A percentile compares a stretch with the other conserved stretches of the same genome.
Conservation (phyloP, 2,329 filamentous ascomycete species). For the Penicillium sp. region DNA sequence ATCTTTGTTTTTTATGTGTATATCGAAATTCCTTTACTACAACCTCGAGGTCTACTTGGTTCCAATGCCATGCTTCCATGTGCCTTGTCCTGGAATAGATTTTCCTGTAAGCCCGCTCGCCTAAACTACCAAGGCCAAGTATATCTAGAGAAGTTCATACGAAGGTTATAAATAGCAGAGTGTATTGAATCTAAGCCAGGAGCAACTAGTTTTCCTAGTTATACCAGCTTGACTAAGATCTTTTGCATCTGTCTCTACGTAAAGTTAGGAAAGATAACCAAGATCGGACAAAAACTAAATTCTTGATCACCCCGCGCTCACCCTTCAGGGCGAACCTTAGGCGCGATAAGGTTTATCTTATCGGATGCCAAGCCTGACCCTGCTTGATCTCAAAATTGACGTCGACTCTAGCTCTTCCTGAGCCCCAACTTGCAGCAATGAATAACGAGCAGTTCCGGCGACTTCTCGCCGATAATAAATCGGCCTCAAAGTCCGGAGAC, state of each 20-base stretch:
- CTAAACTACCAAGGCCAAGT: too few relatives aligned
- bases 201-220: not conserved
- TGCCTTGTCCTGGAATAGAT: not conserved
- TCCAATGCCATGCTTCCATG: not conserved
- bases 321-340: slow-evolving; percentile 5
- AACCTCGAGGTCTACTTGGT: not conserved
- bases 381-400: slow-evolving; percentile 24
- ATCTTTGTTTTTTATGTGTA: slow-evolving; percentile 9
- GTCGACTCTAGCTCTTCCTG: slow-evolving; percentile 13
- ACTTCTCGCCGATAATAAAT: slow-evolving; percentile 67
- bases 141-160: too few relatives aligned
- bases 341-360: slow-evolving; percentile 19
- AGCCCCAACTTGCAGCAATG: slow-evolving; percentile 61
- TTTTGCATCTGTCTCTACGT: not conserved
- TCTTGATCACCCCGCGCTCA: not conserved
- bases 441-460: slow-evolving; percentile 95
- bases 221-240: too few relatives aligned
- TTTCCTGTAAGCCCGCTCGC: too few relatives aligned
- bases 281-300: not conserved
- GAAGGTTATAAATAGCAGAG: too few relatives aligned
- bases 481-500: slow-evolving; percentile 30
- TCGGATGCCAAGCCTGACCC: slow-evolving; percentile 27
- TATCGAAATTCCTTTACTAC: slow-evolving; percentile 8
- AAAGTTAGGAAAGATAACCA: not conserved
- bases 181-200: too few relatives aligned